Evolutionary conservation across 306 rosid genomes (phyloP), one percentile per base, ranked within the genome.

Genomic region (Senna siamea): DNA sequence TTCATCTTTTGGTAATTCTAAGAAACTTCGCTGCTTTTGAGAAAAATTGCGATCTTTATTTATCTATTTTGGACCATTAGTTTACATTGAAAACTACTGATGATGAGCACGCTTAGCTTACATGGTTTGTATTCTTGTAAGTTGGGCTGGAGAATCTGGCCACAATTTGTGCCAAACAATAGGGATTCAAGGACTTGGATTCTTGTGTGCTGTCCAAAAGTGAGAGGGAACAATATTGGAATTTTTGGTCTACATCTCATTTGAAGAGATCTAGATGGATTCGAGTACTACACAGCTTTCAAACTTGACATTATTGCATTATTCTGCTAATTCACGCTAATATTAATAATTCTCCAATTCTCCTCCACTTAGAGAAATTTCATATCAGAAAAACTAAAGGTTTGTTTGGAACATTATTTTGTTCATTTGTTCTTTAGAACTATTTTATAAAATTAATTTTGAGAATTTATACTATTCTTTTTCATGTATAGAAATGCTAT

Each of bases 121-220:
- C 3, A 26, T 26, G 65, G 23, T 8, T 79, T 73, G 75, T 46
- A 44, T 22, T 59, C 65, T 12, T 66, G 76, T 73, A 51, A 40
- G 72, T 26, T 51, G 78, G 75, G 67, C 28, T 75, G 64, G 22
- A 22, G 55, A 53, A 28, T 54, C 58, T 76, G 61, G 38, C 72
- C 46, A 19, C 12, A 76, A 76, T 35, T 61, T 78, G 66, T 69
- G 23, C 57, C 73, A 20, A 68, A 69, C 70, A 69, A 47, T 62
- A 47, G 86, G 79, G 69, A 82, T 74, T 78, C 30, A 74, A 50
- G 17, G 34, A 78, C 11, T 48, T 40, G 40, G 68, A 44, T 38
- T 66, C 74, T 8, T 46, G 9, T 35, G 69, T 44, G 15, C 17
- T 82, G 68, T 82, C 77, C 70, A 62, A 14, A 63, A 34, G 86